Conservation (phyloP, 2,329 filamentous ascomycete species). For the Emergomyces orientalis region DNA sequence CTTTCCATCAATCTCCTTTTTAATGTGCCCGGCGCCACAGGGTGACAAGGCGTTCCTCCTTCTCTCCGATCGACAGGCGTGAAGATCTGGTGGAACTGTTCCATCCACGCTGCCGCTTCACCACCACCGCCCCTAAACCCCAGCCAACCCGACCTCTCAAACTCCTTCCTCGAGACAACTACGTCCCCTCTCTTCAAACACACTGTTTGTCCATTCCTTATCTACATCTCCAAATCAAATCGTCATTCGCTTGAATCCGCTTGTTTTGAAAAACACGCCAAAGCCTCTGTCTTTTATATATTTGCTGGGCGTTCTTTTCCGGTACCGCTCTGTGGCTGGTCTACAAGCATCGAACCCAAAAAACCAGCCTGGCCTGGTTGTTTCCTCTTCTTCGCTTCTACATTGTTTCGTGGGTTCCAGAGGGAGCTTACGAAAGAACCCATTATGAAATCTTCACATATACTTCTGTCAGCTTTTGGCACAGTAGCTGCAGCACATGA, state of each 20-base stretch:
- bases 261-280: background rate
- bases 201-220: background rate
- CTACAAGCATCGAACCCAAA: slow-evolving; percentile 1
- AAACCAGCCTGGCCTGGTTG: slow-evolving; percentile 3
- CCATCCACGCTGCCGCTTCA: background rate
- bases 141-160: background rate
- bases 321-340: slow-evolving; percentile 1
- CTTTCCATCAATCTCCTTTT: background rate
- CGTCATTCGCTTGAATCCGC: background rate
- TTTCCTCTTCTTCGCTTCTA: background rate
- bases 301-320: background rate
- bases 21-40: background rate
- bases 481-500: slow-evolving; percentile 3
- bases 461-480: background rate
- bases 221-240: background rate
- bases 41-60: background rate
- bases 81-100: slow-evolving; percentile 3
- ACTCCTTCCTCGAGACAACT: background rate
- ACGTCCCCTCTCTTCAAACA: background rate
- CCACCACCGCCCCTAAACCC: background rate
- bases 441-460: slow-evolving; percentile 1
- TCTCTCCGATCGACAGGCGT: background rate
- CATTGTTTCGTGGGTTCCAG: background rate
- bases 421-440: slow-evolving; percentile 5
- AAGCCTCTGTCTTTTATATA: background rate